A percentile compares a stretch with the other conserved stretches of the same genome.
These are phyloP conservation scores for Rhizopogon sp. DNA, from an alignment of 768 basidiomycete species.

Conservation along the genomic window DNA sequence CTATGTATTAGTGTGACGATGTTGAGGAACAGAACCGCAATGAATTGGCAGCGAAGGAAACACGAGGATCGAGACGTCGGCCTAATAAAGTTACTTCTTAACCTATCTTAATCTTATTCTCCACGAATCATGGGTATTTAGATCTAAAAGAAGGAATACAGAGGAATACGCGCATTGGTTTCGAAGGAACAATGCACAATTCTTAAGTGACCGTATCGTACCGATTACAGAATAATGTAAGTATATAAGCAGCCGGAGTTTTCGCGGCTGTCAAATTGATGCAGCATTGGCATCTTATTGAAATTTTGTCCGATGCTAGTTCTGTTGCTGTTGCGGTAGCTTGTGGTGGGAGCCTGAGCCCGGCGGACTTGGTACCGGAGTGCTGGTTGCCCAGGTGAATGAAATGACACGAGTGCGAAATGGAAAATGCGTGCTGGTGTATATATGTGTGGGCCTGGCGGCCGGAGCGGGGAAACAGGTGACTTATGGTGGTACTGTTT, in stretches of 20 bases:
- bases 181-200: not conserved
- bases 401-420: conserved; percentile 4
- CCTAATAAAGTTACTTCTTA: not conserved
- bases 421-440: not conserved
- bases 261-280: conserved; percentile 2
- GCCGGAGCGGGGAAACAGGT: conserved; percentile 1
- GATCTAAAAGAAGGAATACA: not conserved
- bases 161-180: not conserved
- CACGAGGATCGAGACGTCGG: conserved; percentile 7
- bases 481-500: not conserved
- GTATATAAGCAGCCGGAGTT: conserved; percentile 5
- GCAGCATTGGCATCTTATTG: not conserved
- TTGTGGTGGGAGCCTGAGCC: not conserved
- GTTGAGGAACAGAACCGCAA: not conserved
- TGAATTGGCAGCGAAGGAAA: not conserved
- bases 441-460: not conserved
- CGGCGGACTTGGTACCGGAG: not conserved
- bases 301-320: not conserved
- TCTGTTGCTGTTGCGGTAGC: not conserved
- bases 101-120: conserved; percentile 3
- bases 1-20: not conserved
- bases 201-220: conserved; percentile 1
- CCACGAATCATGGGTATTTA: conserved; percentile 7
- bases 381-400: conserved; percentile 1
- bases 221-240: not conserved